phyloP scores from a whole-genome alignment of 139 green algal genomes.

The Tetraselmis striata region DNA sequence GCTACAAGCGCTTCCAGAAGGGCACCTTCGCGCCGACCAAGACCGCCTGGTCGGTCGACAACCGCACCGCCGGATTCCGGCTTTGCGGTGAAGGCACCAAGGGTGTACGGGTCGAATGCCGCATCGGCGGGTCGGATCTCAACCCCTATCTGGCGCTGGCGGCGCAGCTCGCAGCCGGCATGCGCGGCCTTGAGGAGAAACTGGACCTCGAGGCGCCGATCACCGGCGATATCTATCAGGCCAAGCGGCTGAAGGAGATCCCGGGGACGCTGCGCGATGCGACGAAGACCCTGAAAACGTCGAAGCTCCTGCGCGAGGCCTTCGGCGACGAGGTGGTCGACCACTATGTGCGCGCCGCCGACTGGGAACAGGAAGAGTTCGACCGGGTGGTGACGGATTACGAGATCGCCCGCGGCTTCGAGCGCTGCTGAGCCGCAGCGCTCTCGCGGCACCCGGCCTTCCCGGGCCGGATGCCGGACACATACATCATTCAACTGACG shows the following conservation, averaged over 20 bases:
- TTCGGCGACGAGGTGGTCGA: no score
- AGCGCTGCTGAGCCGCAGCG: no score
- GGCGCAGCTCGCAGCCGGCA: neutral
- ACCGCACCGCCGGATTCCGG: slow-evolving; percentile 3
- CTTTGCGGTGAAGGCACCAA: neutral
- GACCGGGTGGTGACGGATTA: no score
- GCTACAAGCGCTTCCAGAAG: slow-evolving; percentile 3
- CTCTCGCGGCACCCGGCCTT: no score
- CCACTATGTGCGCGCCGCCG: no score
- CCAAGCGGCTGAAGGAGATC: neutral
- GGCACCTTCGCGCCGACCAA: slow-evolving; percentile 3
- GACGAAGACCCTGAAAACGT: no score
- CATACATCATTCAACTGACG: no score
- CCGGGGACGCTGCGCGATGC: no score
- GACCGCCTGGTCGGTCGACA: neutral
- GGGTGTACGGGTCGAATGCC: slow-evolving; percentile 1
- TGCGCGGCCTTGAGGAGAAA: neutral
- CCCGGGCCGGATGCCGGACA: no score
- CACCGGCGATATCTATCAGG: neutral
- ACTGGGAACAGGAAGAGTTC: no score
- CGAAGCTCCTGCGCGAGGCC: no score
- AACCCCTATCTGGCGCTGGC: slow-evolving; percentile 9
- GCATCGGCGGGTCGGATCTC: neutral
- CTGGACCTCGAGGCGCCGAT: neutral
- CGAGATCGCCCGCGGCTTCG: no score